Evolutionary conservation across 306 rosid genomes (phyloP).

Genomic region (Carpinus viminea): DNA sequence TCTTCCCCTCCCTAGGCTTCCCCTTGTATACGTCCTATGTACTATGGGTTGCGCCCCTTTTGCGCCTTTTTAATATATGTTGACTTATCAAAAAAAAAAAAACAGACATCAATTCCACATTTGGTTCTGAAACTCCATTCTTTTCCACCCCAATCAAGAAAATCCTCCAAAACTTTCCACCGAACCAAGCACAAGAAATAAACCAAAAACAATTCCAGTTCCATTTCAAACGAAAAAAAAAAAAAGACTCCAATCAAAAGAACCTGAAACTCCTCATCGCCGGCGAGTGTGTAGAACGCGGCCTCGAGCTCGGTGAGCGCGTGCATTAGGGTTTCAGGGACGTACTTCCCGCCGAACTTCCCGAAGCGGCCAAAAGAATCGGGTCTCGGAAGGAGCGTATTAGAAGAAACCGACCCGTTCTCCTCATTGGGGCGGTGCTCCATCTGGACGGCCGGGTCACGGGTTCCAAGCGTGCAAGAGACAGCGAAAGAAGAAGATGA

Average conservation of each 20-base stretch:
- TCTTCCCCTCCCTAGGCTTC: too few relatives aligned
- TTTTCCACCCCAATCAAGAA: neutral
- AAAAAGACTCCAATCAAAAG: neutral
- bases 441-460: constrained; percentile 42
- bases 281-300: constrained; percentile 66
- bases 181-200: neutral
- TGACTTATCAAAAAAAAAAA: too few relatives aligned
- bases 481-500: constrained; percentile 23
- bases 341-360: constrained; percentile 87
- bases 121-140: neutral
- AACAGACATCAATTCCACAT: neutral
- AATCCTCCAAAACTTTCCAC: neutral
- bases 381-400: constrained; percentile 46
- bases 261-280: constrained; percentile 83
- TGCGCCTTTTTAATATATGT: too few relatives aligned
- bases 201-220: neutral
- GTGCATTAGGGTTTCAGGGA: constrained; percentile 91
- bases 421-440: constrained; percentile 1
- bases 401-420: constrained; percentile 29
- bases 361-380: constrained; percentile 94
- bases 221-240: neutral
- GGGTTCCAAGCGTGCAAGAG: constrained; percentile 50
- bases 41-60: too few relatives aligned
- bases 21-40: too few relatives aligned
- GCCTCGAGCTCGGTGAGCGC: constrained; percentile 87